Conservation (phyloP, 1,139 yeast genomes). For the Groenewaldozyma sp. region DNA sequence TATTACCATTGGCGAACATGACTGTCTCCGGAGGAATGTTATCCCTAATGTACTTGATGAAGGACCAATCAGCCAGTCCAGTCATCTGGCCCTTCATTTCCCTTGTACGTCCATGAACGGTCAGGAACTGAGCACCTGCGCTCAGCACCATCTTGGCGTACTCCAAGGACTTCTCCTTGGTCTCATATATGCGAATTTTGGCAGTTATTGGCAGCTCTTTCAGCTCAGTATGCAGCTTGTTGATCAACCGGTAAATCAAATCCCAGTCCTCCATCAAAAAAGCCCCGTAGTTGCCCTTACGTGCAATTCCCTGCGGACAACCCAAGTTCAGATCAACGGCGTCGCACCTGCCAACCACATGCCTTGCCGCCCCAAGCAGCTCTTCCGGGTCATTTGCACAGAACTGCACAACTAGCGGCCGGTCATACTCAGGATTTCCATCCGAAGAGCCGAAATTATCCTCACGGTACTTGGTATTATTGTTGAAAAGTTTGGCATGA, state of each 20-base stretch:
- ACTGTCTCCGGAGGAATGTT: slow-evolving; percentile 77
- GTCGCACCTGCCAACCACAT: slow-evolving; percentile 80
- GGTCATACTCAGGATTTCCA: slow-evolving; percentile 69
- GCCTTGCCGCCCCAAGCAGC: slow-evolving; percentile 91
- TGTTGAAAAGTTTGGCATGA: slow-evolving; percentile 85
- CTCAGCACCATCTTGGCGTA: slow-evolving; percentile 86
- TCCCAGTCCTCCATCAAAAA: slow-evolving; percentile 98
- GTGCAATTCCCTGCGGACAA: slow-evolving; percentile 97
- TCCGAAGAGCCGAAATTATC: slow-evolving; percentile 71
- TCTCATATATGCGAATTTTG: slow-evolving; percentile 84
- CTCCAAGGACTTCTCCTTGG: slow-evolving; percentile 68
- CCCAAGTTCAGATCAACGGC: slow-evolving; percentile 95
- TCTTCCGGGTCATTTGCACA: slow-evolving; percentile 93
- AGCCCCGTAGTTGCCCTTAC: slow-evolving; percentile 90
- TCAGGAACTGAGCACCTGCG: slow-evolving; percentile 93
- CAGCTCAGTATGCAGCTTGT: slow-evolving; percentile 61
- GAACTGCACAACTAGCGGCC: slow-evolving; percentile 86
- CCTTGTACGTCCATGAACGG: slow-evolving; percentile 92
- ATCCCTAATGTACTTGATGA: slow-evolving; percentile 64
- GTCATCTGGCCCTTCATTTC: slow-evolving; percentile 97
- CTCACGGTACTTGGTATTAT: slow-evolving; percentile 66
- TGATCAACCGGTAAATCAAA: slow-evolving; percentile 60
- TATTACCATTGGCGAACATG: slow-evolving; percentile 88
- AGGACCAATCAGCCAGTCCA: slow-evolving; percentile 90
- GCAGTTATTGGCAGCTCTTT: slow-evolving; percentile 82